Evolutionary conservation across 1,139 yeast species (phyloP), one percentile per base, ranked within the genome.

Genomic region (Nakaseomyces glabratus): DNA sequence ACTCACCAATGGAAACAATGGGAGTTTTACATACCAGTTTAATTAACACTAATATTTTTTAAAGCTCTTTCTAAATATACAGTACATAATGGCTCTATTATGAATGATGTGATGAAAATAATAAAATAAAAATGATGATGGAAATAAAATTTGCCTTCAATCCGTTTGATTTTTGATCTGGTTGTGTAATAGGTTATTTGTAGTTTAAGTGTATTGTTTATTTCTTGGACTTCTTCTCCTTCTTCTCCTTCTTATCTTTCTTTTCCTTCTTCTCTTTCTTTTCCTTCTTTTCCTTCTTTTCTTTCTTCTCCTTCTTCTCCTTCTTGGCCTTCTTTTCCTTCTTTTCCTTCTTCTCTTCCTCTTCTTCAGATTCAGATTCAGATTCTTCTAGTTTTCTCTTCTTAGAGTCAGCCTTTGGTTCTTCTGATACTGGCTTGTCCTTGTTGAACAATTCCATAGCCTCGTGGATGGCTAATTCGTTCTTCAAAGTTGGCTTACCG

Each of bases 401-500:
- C 64, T 46, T 68, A 42, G 48, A 39, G 19, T 55, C 54, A 28
- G 51, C 62, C 19, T 37, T 38, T 21, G 36, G 35, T 17, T 42
- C 35, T 15, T 37, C 37, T 33, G 54, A 62, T 29, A 57, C 61
- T 39, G 76, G 68, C 60, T 69, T 66, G 49, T 69, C 67, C 68
- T 74, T 49, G 66, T 73, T 58, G 65, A 71, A 64, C 56, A 82
- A 70, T 41, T 81, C 78, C 65, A 86, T 72, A 44, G 96, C 96
- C 63, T 81, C 84, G 59, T 80, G 74, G 66, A 90, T 82, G 47
- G 98, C 98, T 51, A 85, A 94, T 29, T 90, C 66, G 62, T 90
- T 90, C 73, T 90, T 90, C 77, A 88, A 82, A 57, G 98, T 95
- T 38, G 97, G 78, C 54, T 82, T 81, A 58, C 98, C 98, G 41